Evolutionary conservation across 2,329 filamentous ascomycete species (phyloP).

Genomic region (Epichloe aotearoae): DNA sequence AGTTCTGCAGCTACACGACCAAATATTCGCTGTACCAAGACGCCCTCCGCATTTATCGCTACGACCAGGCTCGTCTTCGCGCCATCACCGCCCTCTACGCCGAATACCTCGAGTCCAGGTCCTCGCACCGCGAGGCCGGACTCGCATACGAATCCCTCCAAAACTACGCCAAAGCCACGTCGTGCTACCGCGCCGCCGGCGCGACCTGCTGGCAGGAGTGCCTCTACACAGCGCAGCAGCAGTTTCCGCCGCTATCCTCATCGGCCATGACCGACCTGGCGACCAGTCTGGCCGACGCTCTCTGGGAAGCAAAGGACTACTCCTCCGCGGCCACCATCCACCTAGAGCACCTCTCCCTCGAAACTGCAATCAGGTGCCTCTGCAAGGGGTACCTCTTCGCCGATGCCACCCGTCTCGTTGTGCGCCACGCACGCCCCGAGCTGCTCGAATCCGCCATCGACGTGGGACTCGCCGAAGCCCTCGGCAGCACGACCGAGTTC

Average conservation of each 20-base stretch:
- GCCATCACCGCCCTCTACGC: constrained; percentile 70
- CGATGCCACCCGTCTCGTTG: constrained; percentile 71
- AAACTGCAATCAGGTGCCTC: constrained; percentile 58
- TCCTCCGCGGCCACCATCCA: constrained; percentile 66
- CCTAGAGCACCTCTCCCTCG: constrained; percentile 65
- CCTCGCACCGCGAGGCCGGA: constrained; percentile 73
- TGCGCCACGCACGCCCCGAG: constrained; percentile 43
- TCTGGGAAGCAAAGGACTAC: constrained; percentile 78
- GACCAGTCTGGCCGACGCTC: constrained; percentile 59
- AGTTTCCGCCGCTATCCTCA: constrained; percentile 43
- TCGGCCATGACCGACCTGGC: constrained; percentile 55
- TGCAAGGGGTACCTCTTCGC: constrained; percentile 82
- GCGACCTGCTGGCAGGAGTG: constrained; percentile 76
- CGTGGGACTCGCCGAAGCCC: constrained; percentile 63
- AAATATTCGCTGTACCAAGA: constrained; percentile 70
- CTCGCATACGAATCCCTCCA: constrained; percentile 79
- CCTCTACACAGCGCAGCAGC: constrained; percentile 63
- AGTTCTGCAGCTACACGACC: constrained; percentile 62
- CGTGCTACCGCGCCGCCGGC: constrained; percentile 72
- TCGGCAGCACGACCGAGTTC: constrained; percentile 75
- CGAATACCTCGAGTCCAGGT: constrained; percentile 58
- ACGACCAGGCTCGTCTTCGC: constrained; percentile 53
- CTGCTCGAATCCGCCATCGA: constrained; percentile 62
- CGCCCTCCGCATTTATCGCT: constrained; percentile 72
- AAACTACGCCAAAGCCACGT: constrained; percentile 61